Percentiles rank a stretch among this genome's conserved stretches.
These are phyloP conservation scores for Venturia pyrina DNA, from an alignment of 2,329 filamentous ascomycete genomes.

Conservation along the genomic window DNA sequence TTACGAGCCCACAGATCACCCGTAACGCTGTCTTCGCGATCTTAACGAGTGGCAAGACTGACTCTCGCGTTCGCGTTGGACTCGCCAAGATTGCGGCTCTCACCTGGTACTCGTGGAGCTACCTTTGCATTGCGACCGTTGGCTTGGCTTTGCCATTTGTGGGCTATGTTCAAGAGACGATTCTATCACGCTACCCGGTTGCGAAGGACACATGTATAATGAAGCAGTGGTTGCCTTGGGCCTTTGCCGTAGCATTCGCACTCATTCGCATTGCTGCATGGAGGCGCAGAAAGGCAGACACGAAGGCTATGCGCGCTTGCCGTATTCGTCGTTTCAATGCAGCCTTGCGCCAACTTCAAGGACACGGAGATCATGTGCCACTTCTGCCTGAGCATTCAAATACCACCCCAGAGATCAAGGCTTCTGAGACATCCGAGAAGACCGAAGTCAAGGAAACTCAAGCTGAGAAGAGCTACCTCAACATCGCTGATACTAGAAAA, in stretches of 20 bases:
- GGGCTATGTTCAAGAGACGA: conserved; percentile 3
- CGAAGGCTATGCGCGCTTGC: conserved; percentile 1
- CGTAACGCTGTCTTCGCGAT: conserved; percentile 9
- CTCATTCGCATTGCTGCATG: conserved; percentile 7
- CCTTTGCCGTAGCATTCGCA: conserved; percentile 7
- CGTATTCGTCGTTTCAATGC: conserved; percentile 7
- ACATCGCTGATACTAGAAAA: conserved; percentile 3
- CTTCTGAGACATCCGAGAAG: not conserved
- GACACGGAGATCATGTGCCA: not conserved
- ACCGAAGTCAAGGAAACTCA: not conserved
- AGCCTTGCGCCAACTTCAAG: conserved; percentile 1
- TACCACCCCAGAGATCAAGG: not conserved
- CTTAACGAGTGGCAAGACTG: conserved; percentile 2
- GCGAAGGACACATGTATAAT: conserved; percentile 4
- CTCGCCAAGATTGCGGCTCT: conserved; percentile 10
- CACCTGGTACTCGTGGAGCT: conserved; percentile 9
- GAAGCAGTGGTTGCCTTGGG: conserved; percentile 10
- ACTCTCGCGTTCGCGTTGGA: conserved; percentile 10
- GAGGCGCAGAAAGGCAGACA: not conserved
- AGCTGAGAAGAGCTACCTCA: not conserved
- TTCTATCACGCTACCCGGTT: conserved; percentile 8
- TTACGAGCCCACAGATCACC: conserved; percentile 7
- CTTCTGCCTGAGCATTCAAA: conserved; percentile 8
- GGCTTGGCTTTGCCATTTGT: conserved; percentile 4
- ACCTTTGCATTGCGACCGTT: not conserved